These are phyloP conservation scores for Pythium aquatile DNA, from an alignment of 352 stramenopile species.

Conservation along the genomic window DNA sequence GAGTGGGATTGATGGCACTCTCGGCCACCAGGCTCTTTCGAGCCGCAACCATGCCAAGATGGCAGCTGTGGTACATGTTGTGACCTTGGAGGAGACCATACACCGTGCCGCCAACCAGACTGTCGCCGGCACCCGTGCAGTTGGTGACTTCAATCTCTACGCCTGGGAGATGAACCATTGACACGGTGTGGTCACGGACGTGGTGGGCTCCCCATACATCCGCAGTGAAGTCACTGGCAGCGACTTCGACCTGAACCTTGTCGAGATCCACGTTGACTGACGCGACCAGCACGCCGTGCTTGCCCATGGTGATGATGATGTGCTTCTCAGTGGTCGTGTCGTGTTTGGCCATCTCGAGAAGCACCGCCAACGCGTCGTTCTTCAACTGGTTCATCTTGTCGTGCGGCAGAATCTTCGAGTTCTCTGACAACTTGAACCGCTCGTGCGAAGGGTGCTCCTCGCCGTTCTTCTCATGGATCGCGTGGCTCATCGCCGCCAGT, in stretches of 20 bases:
- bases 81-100: constrained; percentile 65
- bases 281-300: constrained; percentile 65
- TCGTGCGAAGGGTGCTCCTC: constrained; percentile 29
- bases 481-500: constrained; percentile 62
- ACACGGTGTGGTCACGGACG: constrained; percentile 42
- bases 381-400: constrained; percentile 59
- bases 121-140: constrained; percentile 76
- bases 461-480: constrained; percentile 40
- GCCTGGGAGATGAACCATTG: constrained; percentile 67
- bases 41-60: constrained; percentile 75
- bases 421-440: constrained; percentile 49
- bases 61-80: constrained; percentile 63
- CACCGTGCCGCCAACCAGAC: constrained; percentile 71
- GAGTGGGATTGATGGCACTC: constrained; percentile 57
- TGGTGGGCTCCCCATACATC: constrained; percentile 60
- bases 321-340: constrained; percentile 54
- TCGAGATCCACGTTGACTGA: constrained; percentile 54
- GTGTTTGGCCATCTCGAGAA: constrained; percentile 59
- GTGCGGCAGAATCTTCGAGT: constrained; percentile 41
- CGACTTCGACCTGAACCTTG: constrained; percentile 30
- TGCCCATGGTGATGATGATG: constrained; percentile 77
- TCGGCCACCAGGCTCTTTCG: constrained; percentile 65
- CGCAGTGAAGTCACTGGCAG: constrained; percentile 35
- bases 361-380: constrained; percentile 64
- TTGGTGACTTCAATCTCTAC: constrained; percentile 57